Conservation (phyloP, 148 eudicot species). For the Cornus florida region DNA sequence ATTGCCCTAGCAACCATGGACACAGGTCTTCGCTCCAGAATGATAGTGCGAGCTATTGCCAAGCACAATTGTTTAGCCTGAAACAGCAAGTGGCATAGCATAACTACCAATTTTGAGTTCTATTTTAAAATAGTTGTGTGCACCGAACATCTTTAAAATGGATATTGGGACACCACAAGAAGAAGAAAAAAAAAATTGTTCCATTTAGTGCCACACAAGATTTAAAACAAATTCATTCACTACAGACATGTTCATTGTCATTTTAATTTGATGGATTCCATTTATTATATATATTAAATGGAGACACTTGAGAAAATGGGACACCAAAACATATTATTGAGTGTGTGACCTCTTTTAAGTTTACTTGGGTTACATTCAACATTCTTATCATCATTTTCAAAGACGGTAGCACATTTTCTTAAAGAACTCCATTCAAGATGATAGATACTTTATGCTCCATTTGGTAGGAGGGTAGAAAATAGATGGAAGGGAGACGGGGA, state of each 20-base stretch:
- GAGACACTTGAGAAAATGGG: not conserved
- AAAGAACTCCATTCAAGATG: not conserved
- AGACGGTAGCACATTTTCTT: not conserved
- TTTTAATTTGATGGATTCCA: not conserved
- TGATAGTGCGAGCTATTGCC: slow-evolving; percentile 55
- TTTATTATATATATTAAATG: not conserved
- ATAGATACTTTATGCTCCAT: not conserved
- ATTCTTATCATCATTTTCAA: not conserved
- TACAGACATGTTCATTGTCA: not conserved
- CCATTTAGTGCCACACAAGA: not conserved
- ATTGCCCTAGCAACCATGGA: slow-evolving; percentile 67
- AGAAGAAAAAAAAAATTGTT: not conserved
- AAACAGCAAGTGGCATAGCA: slow-evolving; percentile 16
- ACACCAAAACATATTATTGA: not conserved
- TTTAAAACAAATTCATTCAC: not conserved
- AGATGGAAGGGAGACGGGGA: no score
- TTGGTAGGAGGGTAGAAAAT: no score
- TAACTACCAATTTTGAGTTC: not conserved
- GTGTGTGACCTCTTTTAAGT: not conserved
- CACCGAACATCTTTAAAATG: not conserved
- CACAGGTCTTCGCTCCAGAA: slow-evolving; percentile 80
- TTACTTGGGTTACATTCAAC: not conserved
- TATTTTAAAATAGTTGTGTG: not conserved
- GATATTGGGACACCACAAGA: not conserved
- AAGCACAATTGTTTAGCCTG: slow-evolving; percentile 92